These are phyloP conservation scores for Schrenkiella parvula DNA, from an alignment of 345 rosid genomes.

Conservation along the genomic window DNA sequence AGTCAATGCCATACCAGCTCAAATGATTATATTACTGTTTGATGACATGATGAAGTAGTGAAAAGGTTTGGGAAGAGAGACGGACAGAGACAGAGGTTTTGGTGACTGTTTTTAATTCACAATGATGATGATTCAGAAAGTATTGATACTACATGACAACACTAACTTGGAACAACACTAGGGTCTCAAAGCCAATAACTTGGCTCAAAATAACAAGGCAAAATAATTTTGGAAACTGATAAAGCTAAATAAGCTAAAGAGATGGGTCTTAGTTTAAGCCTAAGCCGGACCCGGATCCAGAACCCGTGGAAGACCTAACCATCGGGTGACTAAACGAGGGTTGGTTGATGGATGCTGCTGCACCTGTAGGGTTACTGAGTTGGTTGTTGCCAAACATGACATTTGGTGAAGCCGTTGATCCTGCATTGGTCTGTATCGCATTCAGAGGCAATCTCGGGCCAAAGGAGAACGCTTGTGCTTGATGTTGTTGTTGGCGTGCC, in stretches of 20 bases:
- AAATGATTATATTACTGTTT: background rate
- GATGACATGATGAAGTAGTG: background rate
- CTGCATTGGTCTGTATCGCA: constrained; percentile 57
- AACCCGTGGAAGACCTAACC: constrained; percentile 61
- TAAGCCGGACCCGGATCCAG: constrained; percentile 65
- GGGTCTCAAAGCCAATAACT: constrained; percentile 13
- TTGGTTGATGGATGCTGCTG: constrained; percentile 14
- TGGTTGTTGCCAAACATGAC: constrained; percentile 60
- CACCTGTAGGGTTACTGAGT: constrained; percentile 15
- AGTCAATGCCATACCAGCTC: background rate
- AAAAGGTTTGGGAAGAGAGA: background rate
- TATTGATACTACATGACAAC: constrained; percentile 17
- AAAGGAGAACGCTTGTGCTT: constrained; percentile 51
- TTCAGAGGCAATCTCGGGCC: constrained; percentile 76
- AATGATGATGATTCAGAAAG: background rate
- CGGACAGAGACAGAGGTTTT: background rate
- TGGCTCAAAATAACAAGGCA: constrained; percentile 10
- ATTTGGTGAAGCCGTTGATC: constrained; percentile 51
- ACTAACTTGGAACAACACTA: constrained; percentile 28
- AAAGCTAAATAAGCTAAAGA: constrained; percentile 20
- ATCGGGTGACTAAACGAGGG: constrained; percentile 55
- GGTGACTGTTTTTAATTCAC: constrained; percentile 18
- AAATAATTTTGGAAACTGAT: constrained; percentile 4
- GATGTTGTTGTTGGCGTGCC: constrained; percentile 53
- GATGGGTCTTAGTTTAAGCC: constrained; percentile 29